Evolutionary conservation across 306 rosid genomes (phyloP).

Genomic region (Cicer judaicum): DNA sequence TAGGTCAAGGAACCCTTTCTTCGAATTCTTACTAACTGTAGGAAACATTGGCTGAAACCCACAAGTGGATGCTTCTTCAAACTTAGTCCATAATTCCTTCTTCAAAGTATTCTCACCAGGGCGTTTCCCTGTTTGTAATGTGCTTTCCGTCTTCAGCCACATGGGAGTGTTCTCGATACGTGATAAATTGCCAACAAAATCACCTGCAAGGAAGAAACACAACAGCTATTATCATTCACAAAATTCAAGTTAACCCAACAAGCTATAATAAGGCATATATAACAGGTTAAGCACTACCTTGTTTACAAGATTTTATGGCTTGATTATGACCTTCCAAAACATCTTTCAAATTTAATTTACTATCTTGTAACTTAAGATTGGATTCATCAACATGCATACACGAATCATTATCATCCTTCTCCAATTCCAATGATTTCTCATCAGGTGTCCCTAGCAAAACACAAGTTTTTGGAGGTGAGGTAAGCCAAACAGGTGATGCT

Average conservation of each 20-base stretch:
- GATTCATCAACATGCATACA: slow-evolving; percentile 14
- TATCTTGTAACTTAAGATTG: slow-evolving; percentile 38
- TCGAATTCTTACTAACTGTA: slow-evolving; percentile 39
- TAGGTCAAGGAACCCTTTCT: slow-evolving; percentile 77
- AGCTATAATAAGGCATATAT: neutral
- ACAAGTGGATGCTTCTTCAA: slow-evolving; percentile 76
- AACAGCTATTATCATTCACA: slow-evolving; percentile 19
- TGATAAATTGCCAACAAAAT: slow-evolving; percentile 48
- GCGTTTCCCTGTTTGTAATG: slow-evolving; percentile 56
- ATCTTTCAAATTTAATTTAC: slow-evolving; percentile 40
- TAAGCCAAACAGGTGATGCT: slow-evolving; percentile 75
- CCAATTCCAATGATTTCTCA: slow-evolving; percentile 50
- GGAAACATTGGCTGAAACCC: slow-evolving; percentile 45
- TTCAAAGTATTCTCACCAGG: slow-evolving; percentile 93
- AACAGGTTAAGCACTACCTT: slow-evolving; percentile 56
- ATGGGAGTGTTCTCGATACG: slow-evolving; percentile 65
- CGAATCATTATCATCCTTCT: slow-evolving; percentile 43
- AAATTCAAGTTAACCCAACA: slow-evolving; percentile 28
- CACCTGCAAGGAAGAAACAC: slow-evolving; percentile 44
- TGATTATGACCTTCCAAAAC: slow-evolving; percentile 46
- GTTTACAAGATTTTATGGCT: slow-evolving; percentile 42
- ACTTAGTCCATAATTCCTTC: slow-evolving; percentile 85
- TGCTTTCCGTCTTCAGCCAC: slow-evolving; percentile 65
- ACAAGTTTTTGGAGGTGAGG: slow-evolving; percentile 93
- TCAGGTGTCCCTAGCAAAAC: slow-evolving; percentile 75